These are phyloP conservation scores for Pleurotus cornucopiae DNA, from an alignment of 768 basidiomycete genomes.

Conservation along the genomic window DNA sequence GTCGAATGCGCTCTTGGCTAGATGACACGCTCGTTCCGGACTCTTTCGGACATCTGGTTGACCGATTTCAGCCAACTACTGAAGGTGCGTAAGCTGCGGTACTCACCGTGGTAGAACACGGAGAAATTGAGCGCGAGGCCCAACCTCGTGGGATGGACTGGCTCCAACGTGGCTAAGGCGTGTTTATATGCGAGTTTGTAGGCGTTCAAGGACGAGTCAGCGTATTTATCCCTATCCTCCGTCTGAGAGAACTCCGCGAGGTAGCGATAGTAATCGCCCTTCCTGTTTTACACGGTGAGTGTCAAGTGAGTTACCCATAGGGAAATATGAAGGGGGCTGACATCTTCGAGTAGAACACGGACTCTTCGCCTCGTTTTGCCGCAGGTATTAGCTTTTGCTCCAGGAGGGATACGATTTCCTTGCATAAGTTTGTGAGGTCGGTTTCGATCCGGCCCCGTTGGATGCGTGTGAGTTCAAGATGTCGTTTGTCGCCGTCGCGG, in stretches of 20 bases:
- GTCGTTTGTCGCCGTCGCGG: slow-evolving; percentile 87
- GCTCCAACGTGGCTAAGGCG: slow-evolving; percentile 66
- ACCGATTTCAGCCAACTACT: neutral
- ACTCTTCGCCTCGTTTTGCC: slow-evolving; percentile 93
- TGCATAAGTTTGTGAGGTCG: slow-evolving; percentile 97
- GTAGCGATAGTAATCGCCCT: slow-evolving; percentile 11
- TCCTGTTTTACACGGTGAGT: slow-evolving; percentile 14
- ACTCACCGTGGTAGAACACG: slow-evolving; percentile 77
- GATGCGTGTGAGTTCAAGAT: slow-evolving; percentile 95
- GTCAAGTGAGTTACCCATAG: neutral
- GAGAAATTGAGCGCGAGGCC: slow-evolving; percentile 90
- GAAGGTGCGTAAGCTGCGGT: neutral
- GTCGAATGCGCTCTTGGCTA: slow-evolving; percentile 91
- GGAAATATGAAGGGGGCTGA: slow-evolving; percentile 36
- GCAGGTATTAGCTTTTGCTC: slow-evolving; percentile 98
- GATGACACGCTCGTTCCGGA: slow-evolving; percentile 81
- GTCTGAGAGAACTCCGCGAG: slow-evolving; percentile 74
- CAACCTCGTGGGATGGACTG: slow-evolving; percentile 82
- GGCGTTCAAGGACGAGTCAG: slow-evolving; percentile 73
- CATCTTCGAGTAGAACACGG: slow-evolving; percentile 99
- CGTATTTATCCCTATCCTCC: slow-evolving; percentile 63
- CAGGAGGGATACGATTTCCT: slow-evolving; percentile 95
- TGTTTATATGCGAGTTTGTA: slow-evolving; percentile 87
- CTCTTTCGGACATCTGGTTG: slow-evolving; percentile 68
- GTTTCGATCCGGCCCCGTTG: slow-evolving; percentile 98